A percentile compares a stretch with the other conserved stretches of the same genome.
These are phyloP conservation scores for Penicillium lividum DNA, from an alignment of 495 filamentous ascomycete species.

Conservation along the genomic window DNA sequence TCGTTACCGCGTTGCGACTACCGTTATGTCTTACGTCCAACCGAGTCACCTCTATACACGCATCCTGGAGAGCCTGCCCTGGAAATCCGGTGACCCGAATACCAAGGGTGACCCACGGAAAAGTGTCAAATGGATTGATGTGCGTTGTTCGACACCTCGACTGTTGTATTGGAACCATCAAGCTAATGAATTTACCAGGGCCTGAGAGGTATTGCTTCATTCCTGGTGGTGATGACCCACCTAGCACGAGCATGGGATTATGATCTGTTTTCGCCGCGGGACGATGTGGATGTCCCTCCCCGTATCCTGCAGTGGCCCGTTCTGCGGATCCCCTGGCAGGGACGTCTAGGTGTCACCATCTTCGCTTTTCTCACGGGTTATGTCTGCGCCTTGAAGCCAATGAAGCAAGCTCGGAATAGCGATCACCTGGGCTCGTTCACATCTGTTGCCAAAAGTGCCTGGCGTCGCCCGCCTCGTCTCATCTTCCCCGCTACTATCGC, in stretches of 20 bases:
- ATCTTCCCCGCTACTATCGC: conserved; percentile 62
- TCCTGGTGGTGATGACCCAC: conserved; percentile 65
- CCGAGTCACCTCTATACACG: conserved; percentile 32
- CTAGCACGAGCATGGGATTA: conserved; percentile 61
- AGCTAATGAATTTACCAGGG: conserved; percentile 42
- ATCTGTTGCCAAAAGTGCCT: conserved; percentile 60
- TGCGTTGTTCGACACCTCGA: conserved; percentile 31
- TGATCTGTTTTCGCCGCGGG: conserved; percentile 56
- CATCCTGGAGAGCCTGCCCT: conserved; percentile 35
- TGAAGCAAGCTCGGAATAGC: conserved; percentile 59
- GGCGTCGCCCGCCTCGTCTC: conserved; percentile 63
- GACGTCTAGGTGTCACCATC: conserved; percentile 63
- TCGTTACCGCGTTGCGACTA: neutral
- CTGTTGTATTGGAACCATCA: neutral
- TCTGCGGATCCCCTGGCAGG: conserved; percentile 63
- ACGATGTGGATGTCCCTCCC: conserved; percentile 45
- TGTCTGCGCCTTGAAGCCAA: conserved; percentile 65
- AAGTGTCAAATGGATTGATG: conserved; percentile 72
- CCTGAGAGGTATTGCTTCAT: conserved; percentile 63
- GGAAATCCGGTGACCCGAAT: conserved; percentile 32
- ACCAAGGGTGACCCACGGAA: conserved; percentile 44
- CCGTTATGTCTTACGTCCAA: conserved; percentile 29
- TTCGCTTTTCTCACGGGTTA: conserved; percentile 70
- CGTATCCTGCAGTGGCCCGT: conserved; percentile 60
- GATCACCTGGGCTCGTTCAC: conserved; percentile 53